Percentiles rank a stretch among this genome's conserved stretches.
phyloP scores from a whole-genome alignment of 345 rosid species.

The Dimocarpus longan region DNA sequence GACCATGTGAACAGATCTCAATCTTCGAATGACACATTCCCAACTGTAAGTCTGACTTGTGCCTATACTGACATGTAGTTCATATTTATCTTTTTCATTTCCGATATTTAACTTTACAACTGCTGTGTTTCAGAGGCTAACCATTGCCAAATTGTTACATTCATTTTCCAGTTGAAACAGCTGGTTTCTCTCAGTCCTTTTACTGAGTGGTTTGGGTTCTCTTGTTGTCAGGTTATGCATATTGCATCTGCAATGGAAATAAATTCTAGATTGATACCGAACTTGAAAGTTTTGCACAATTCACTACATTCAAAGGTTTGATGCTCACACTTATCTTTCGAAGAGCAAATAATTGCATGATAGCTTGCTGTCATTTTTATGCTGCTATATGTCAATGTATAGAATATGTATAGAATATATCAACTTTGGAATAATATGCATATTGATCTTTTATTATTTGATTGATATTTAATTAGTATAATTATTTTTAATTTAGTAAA shows the following conservation, averaged over 20 bases:
- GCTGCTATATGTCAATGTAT: not conserved
- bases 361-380: conserved; percentile 10
- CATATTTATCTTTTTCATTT: conserved; percentile 9
- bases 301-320: conserved; percentile 81
- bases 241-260: conserved; percentile 92
- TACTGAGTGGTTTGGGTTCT: conserved; percentile 10
- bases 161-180: conserved; percentile 1
- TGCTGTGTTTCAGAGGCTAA: not conserved
- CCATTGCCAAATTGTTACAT: not conserved
- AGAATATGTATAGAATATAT: too few species aligned
- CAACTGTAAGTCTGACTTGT: conserved; percentile 63
- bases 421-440: not conserved
- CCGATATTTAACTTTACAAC: not conserved
- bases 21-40: conserved; percentile 96
- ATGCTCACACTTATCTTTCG: conserved; percentile 10
- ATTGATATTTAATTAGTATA: not conserved
- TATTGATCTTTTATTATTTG: not conserved
- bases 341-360: not conserved
- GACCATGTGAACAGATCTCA: conserved; percentile 97
- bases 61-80: not conserved
- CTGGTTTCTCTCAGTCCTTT: not conserved
- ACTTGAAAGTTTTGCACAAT: conserved; percentile 64
- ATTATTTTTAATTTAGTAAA: not conserved
- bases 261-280: conserved; percentile 83
- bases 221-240: conserved; percentile 80